Conservation (phyloP, 306 rosid genomes). For the Glycine soja region DNA sequence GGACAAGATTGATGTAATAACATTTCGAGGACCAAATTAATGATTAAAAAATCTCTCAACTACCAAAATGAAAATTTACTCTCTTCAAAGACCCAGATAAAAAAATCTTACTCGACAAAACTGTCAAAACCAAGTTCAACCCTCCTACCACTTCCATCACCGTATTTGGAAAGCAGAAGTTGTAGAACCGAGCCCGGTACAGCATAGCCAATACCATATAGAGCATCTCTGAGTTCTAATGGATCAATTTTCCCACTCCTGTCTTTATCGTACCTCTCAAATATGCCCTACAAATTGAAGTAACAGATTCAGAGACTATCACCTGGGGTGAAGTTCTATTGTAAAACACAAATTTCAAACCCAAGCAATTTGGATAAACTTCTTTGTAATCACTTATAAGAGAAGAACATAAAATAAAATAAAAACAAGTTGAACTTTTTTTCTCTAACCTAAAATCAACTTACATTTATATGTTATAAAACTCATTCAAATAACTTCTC, state of each 20-base stretch:
- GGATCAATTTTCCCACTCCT: slow-evolving; percentile 84
- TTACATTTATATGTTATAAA: too few relatives aligned
- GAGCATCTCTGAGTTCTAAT: slow-evolving; percentile 90
- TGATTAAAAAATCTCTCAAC: neutral
- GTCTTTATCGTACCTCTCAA: slow-evolving; percentile 87
- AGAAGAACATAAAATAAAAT: neutral
- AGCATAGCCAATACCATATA: slow-evolving; percentile 82
- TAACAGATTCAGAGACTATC: slow-evolving; percentile 31
- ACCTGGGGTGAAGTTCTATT: slow-evolving; percentile 15
- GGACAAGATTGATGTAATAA: slow-evolving; percentile 23
- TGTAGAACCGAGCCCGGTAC: slow-evolving; percentile 79
- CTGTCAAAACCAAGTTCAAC: slow-evolving; percentile 80
- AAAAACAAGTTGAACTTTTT: too few relatives aligned
- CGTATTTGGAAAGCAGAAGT: slow-evolving; percentile 72
- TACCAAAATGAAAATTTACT: neutral
- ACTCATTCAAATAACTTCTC: too few relatives aligned
- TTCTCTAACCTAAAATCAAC: too few relatives aligned
- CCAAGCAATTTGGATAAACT: too few relatives aligned
- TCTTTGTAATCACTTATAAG: too few relatives aligned
- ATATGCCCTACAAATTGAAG: slow-evolving; percentile 63
- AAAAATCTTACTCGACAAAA: slow-evolving; percentile 78
- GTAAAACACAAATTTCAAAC: neutral
- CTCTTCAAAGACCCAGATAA: slow-evolving; percentile 25
- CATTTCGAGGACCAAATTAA: neutral
- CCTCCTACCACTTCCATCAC: slow-evolving; percentile 62